Evolutionary conservation across 2,329 filamentous ascomycete genomes (phyloP).

Genomic region (Septoria linicola): DNA sequence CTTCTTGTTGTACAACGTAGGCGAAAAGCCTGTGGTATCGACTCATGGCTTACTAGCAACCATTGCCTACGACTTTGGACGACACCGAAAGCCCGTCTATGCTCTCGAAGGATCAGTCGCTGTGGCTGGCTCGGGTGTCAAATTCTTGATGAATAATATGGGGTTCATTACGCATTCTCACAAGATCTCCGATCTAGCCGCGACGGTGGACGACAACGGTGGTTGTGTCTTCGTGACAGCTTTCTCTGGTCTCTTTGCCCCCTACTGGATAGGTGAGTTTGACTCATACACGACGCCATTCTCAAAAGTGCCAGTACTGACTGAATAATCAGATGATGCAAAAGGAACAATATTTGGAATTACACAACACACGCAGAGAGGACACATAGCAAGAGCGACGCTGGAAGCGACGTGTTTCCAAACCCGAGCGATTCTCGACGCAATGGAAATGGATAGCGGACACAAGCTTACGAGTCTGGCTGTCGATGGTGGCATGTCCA

Average conservation of each 20-base stretch:
- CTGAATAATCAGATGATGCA: constrained; percentile 78
- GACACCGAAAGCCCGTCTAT: constrained; percentile 58
- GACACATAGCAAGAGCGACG: constrained; percentile 87
- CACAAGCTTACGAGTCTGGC: constrained; percentile 72
- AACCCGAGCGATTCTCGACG: constrained; percentile 87
- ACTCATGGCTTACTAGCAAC: constrained; percentile 81
- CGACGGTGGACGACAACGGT: constrained; percentile 70
- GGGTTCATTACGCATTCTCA: constrained; percentile 63
- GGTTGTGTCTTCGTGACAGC: constrained; percentile 85
- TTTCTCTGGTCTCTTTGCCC: constrained; percentile 86
- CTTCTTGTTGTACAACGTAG: constrained; percentile 87
- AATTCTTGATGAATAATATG: constrained; percentile 55
- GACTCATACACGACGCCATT: too few relatives aligned
- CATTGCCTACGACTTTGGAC: constrained; percentile 77
- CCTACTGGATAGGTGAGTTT: constrained; percentile 70
- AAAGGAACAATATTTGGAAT: constrained; percentile 71
- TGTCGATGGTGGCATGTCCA: constrained; percentile 87
- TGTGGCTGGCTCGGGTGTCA: constrained; percentile 75
- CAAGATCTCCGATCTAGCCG: constrained; percentile 64
- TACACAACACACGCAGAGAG: constrained; percentile 70
- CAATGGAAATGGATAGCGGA: constrained; percentile 83
- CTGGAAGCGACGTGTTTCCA: constrained; percentile 91
- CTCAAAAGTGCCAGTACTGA: too few relatives aligned
- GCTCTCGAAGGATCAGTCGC: constrained; percentile 79
- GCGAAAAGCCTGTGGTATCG: constrained; percentile 79